Base-by-base conservation (phyloP, 345 rosid species). In the Ceriops tagal region DNA sequence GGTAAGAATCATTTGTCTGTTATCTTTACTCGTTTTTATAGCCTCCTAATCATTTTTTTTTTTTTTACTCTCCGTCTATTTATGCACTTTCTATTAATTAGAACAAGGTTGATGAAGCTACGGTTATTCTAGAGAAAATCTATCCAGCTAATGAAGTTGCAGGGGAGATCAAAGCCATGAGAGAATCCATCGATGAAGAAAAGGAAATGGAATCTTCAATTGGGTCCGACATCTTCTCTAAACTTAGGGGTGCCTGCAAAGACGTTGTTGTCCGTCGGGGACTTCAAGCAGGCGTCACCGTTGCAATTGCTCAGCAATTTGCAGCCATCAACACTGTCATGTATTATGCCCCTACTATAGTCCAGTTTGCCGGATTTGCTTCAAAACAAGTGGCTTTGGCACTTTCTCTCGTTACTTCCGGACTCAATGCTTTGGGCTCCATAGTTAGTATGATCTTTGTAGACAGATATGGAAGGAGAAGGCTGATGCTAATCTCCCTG, bases 271-370 rank as follows among this genome's bases (percentile, higher is more conserved):
- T 87, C 16, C 70, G 98, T n/a, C 82, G 93, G 67, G 97, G 86
- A 71, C 91, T 93, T 10, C 84, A 86, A 0, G 95, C 96, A 0
- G 96, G 97, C 15, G 72, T 88, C 18, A 82, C 91, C 1, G 95
- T 87, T 13, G 97, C 91, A 65, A 95, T 88, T 30, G 91, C 90
- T 16, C 95, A 93, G 65, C 97, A 93, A 73, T 89, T 88, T 59
- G 90, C 83, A 0, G 99, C 97, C 20, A 92, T 93, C 76, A 93
- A 93, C 67, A 93, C 96, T 0, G 93, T 93, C 35, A 84, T 93
- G 97, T 93, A 93, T 58, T 92, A 92, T 68, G 81, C 96, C 57
- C 96, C 97, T 0, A 75, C 96, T 1, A 95, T 92, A 1, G 96
- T 95, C 53, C 96, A 95, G 51, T 88, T 95, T 18, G 92, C 97